Base-by-base conservation (phyloP, 208 protist genomes). In the Crithidia thermophila region DNA sequence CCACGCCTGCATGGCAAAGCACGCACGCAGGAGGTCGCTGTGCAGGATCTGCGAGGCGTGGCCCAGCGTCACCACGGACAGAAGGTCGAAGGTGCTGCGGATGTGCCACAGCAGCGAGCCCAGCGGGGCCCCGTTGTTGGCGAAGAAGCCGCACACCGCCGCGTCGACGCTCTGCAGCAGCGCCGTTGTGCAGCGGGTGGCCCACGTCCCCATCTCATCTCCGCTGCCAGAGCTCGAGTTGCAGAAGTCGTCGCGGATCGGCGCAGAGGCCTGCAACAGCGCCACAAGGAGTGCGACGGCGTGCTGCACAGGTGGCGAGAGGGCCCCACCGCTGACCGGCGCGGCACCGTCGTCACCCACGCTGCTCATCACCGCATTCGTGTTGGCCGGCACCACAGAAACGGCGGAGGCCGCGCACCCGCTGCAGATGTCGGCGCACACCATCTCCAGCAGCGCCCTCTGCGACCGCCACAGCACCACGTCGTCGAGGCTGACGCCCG, bases 191-290 rank as follows among this genome's bases (percentile, higher is more conserved):
- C 87, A 91, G 51, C 77, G 61, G 43, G 88, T 60, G 9, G 87
- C 57, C 11, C 53, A 71, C 31, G 28, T 62, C 43, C 72, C 79
- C 20, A 80, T 59, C 27, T 74, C 75, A 55, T 80, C 70, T 23
- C 51, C 65, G 16, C 67, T 47, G 18, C 50, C 63, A 0, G 37
- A 11, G 40, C 40, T 56, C 4, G 81, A 46, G 33, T 63, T 66
- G 65, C 84, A 91, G 68, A 94, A 89, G 56, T 79, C 77, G 31
- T 87, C 81, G 51, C 88, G 87, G 25, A 94, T 62, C 14, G 83
- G 63, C 13, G 83, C 73, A 4, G 88, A 94, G 13, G 68, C 42
- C 49, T 88, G 79, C 55, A 94, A 49, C 1, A 94, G 75, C 36
- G 81, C 72, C 46, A 80, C 61, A 18, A 94, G 69, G 30, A 94